phyloP scores from a whole-genome alignment of 768 basidiomycete genomes.

The Termitomyces sp. region DNA sequence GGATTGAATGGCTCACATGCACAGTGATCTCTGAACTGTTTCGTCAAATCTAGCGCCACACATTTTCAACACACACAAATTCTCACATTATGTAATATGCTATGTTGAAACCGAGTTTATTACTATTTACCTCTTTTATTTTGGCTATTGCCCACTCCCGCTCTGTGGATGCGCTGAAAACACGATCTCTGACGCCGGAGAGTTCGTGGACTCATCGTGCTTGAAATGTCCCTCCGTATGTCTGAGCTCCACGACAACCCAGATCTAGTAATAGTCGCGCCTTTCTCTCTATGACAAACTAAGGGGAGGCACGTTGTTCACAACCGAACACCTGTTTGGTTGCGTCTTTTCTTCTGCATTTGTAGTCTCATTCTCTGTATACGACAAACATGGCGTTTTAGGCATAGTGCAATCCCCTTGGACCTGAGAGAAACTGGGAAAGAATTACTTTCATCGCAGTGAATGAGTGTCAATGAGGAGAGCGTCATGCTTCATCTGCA shows the following conservation, averaged over 20 bases:
- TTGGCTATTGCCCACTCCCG: not conserved
- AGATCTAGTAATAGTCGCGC: conserved; percentile 2
- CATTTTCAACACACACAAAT: not conserved
- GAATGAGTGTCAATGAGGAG: conserved; percentile 14
- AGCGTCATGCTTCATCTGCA: conserved; percentile 5
- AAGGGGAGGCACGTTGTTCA: conserved; percentile 1
- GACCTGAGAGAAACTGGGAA: conserved; percentile 4
- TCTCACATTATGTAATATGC: conserved; percentile 7
- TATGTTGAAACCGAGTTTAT: conserved; percentile 1
- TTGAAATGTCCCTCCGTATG: not conserved
- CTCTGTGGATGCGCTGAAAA: not conserved
- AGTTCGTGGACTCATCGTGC: conserved; percentile 9
- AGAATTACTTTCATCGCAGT: conserved; percentile 15
- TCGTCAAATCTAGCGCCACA: conserved; percentile 5
- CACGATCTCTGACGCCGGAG: conserved; percentile 4
- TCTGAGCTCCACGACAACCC: not conserved
- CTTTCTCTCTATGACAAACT: not conserved
- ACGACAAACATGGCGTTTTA: not conserved
- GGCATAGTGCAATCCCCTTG: conserved; percentile 4
- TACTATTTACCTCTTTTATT: conserved; percentile 2
- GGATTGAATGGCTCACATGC: not conserved
- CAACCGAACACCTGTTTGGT: not conserved
- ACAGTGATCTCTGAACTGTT: not conserved
- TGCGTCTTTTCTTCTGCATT: not conserved
- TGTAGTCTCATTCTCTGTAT: not conserved